Percentiles rank a stretch among this genome's conserved stretches.
These are phyloP conservation scores for Colletotrichum acutatum DNA, from an alignment of 2,329 filamentous ascomycete species.

Conservation along the genomic window DNA sequence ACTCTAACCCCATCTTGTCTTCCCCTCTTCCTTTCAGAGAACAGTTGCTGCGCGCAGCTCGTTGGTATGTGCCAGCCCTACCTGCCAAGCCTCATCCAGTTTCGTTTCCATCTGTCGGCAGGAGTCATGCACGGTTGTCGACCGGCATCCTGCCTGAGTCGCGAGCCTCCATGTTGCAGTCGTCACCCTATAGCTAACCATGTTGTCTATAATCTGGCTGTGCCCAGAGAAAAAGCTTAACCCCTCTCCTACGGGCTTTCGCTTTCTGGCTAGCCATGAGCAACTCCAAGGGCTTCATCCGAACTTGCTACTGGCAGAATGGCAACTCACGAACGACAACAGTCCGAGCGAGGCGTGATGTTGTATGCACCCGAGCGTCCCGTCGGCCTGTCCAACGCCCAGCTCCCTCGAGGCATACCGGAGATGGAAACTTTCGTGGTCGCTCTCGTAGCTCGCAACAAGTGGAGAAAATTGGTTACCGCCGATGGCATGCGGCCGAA, in stretches of 20 bases:
- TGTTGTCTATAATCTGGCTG: background rate
- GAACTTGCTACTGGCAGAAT: conserved; percentile 19
- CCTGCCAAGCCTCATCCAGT: background rate
- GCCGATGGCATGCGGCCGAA: background rate
- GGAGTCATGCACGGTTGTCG: background rate
- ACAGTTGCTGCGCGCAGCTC: background rate
- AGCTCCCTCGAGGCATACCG: background rate
- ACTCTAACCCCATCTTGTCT: background rate
- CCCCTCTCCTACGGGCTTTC: background rate
- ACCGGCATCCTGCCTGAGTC: conserved; percentile 11
- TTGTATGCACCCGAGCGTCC: background rate
- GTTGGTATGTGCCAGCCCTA: background rate
- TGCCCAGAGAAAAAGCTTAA: conserved; percentile 14
- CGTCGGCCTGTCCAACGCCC: no score
- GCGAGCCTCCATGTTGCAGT: background rate
- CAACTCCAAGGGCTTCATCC: conserved; percentile 9
- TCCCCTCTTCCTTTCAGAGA: background rate
- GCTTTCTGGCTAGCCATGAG: background rate
- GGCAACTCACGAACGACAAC: background rate
- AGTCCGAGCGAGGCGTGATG: conserved; percentile 2
- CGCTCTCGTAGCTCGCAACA: conserved; percentile 3
- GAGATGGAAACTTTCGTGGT: conserved; percentile 4
- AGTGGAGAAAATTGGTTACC: background rate
- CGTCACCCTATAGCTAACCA: background rate
- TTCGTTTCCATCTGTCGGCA: conserved; percentile 1